Percentiles rank a stretch among this genome's conserved stretches.
Conservation (phyloP, 2,329 filamentous ascomycete species). For the Colletotrichum cuscutae region DNA sequence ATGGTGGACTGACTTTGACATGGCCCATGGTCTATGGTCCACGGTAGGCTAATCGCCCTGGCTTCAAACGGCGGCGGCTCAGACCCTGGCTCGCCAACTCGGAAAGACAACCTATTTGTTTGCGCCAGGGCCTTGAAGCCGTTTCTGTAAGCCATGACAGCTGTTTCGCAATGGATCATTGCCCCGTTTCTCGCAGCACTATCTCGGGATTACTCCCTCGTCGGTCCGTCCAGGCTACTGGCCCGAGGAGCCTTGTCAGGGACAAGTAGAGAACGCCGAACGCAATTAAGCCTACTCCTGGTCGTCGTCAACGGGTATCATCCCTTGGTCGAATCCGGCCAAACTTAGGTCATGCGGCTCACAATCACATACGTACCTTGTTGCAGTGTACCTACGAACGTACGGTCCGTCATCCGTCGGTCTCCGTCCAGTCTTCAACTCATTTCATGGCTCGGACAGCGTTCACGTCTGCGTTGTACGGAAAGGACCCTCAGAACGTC, state of each 20-base stretch:
- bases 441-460: neutral
- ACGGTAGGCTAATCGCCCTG: neutral
- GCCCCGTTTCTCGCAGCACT: neutral
- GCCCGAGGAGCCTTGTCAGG: neutral
- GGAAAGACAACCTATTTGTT: constrained; percentile 24
- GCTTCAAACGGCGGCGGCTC: constrained; percentile 15
- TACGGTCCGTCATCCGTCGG: neutral
- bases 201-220: neutral
- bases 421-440: neutral
- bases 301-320: neutral
- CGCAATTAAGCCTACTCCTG: neutral
- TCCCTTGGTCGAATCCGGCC: neutral
- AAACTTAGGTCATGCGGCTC: neutral
- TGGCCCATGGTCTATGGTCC: neutral
- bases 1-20: constrained; percentile 9
- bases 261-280: neutral
- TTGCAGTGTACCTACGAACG: too few relatives aligned
- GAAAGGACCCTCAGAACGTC: neutral
- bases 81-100: constrained; percentile 13
- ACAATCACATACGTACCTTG: neutral
- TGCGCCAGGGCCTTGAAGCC: constrained; percentile 10
- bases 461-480: neutral
- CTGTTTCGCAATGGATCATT: constrained; percentile 1
- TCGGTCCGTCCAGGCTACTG: neutral
- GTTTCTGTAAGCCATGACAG: constrained; percentile 20